Evolutionary conservation across 805 yeast species (phyloP), one percentile per base, ranked within the genome.

Genomic region (Ogataea henricii): DNA sequence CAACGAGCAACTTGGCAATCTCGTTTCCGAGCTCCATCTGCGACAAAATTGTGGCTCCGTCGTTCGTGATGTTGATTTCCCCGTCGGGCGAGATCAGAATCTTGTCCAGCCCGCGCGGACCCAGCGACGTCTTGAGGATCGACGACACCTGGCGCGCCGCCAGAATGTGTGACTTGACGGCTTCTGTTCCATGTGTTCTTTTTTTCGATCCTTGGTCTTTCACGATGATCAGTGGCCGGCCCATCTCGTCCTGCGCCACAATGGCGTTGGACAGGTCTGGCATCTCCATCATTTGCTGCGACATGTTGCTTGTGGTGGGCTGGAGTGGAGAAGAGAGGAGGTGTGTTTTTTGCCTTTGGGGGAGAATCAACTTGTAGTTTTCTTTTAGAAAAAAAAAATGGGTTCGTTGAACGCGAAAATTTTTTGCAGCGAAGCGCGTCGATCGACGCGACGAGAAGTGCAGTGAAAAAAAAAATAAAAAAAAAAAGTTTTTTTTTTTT

Each of bases 241-340:
- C 99, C 91, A 87, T 89, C 70, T 94, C 99, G 68, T 94, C 99
- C 70, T 92, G 99, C 3, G 99, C 98, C 74, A 94, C 89, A 60
- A 94, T 90, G 70, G 99, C 99, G 64, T 95, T 94, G 58, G 98
- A 91, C 79, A 94, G 76, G 68, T 94, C 99, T 34, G 97, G 96
- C 87, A 82, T 78, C 39, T 69, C 72, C 68, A 71, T 66, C 41
- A 52, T 53, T 52, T 57, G 69, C 36, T 64, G 71, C 51, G 51
- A 41, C 53, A 47, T 48, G 18, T 43, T 46, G 49, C 17, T 44
- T 38, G 41, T 38, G 7, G 42, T 25, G 23, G 27, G 10, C 6
- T 25, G n/a, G 27, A 6, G 32, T 8, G 34, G 23, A 10, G 37
- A 10, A 18, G 13, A 4, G 13, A 10, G 23, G n/a, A 34, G 20